Evolutionary conservation across 495 filamentous ascomycete species (phyloP), one percentile per base, ranked within the genome.

Genomic region (Collariella sp.): DNA sequence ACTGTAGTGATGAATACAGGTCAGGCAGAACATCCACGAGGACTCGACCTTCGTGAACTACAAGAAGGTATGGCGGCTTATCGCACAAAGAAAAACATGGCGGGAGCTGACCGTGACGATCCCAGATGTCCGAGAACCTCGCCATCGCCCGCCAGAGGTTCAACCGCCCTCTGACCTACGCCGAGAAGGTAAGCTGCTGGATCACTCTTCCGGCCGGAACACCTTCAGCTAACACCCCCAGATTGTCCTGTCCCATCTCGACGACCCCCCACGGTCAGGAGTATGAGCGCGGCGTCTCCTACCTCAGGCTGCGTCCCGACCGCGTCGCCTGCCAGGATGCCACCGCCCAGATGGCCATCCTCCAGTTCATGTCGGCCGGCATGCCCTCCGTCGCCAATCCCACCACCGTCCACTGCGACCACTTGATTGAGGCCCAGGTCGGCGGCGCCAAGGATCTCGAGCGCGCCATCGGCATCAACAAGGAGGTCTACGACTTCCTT

Each of bases 261-360:
- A 98, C 83, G 96, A 90, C 59, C 93, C 94, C 94, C 47, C 87
- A 98, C 62, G 84, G 83, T 60, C 89, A 95, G 70, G 93, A 96
- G 6, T 93, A 97, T 61, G 84, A 97, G 83, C 87, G 93, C 66
- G 93, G 93, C 61, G 83, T 81, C 57, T 95, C 88, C 51, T 97
- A 98, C 78, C 84, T 98, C 52, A 94, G 87, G 75, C 83, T 98
- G 56, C 87, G 93, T 50, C 94, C 94, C 40, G 93, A 98, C 71
- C 88, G 93, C 73, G 94, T 98, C 63, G 94, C 94, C 76, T 96
- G 91, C 80, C 93, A 98, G 80, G 93, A 98, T 83, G 93, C 93
- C 62, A 98, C 94, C 24, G 93, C 93, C 56, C 93, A 98, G 82
- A 98, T 97, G 94, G 93, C 93, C 60, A 96, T 98, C 66, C 81